These are phyloP conservation scores for Rosa multiflora DNA, from an alignment of 306 rosid species.

Conservation along the genomic window DNA sequence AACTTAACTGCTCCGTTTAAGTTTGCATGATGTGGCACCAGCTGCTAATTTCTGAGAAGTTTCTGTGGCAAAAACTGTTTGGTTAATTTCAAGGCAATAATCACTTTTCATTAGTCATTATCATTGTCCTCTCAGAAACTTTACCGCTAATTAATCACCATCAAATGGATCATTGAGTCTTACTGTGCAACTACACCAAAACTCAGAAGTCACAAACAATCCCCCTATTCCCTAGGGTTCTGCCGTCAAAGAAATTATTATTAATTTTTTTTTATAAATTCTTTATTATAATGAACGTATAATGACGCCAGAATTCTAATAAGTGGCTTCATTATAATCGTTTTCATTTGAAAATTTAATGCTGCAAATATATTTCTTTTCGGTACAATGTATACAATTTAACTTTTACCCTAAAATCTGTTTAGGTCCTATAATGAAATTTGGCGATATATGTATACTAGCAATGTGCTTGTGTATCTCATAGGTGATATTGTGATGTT, in stretches of 20 bases:
- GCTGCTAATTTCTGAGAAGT: not conserved
- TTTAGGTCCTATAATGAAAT: too few species aligned
- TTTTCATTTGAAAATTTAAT: too few species aligned
- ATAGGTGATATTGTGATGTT: too few species aligned
- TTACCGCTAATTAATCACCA: not conserved
- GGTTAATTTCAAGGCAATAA: not conserved
- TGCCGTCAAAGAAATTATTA: conserved; percentile 1
- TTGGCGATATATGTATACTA: too few species aligned
- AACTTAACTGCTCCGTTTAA: not conserved
- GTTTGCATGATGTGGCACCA: not conserved
- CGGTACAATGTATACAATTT: too few species aligned
- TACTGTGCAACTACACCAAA: not conserved
- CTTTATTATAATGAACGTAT: not conserved
- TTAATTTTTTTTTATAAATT: not conserved
- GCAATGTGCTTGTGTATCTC: too few species aligned
- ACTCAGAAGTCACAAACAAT: not conserved
- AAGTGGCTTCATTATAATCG: too few species aligned
- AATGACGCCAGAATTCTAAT: too few species aligned
- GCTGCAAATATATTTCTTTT: too few species aligned
- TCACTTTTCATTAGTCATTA: conserved; percentile 1
- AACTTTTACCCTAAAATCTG: too few species aligned
- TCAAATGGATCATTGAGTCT: not conserved
- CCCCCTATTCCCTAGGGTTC: not conserved
- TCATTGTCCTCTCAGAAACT: not conserved
- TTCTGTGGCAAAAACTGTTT: not conserved